Percentiles rank a stretch among this genome's conserved stretches.
These are phyloP conservation scores for Colletotrichum truncatum DNA, from an alignment of 2,329 filamentous ascomycete genomes.

Conservation along the genomic window DNA sequence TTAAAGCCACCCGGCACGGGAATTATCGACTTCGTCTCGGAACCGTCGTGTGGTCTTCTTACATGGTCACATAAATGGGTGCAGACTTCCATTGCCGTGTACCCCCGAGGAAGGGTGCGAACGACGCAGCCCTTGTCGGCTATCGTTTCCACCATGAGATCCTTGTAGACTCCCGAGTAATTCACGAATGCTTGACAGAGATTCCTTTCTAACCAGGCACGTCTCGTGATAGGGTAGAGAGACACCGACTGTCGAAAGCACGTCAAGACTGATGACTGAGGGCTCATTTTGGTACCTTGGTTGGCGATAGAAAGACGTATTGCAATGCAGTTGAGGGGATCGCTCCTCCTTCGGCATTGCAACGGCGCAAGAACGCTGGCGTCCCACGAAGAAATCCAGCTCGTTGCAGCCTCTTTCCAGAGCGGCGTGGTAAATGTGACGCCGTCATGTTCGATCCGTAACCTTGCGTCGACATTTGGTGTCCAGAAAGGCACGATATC, in stretches of 20 bases:
- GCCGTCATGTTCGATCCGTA: background rate
- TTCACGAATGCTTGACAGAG: background rate
- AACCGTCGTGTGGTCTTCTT: too few species aligned
- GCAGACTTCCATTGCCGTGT: too few species aligned
- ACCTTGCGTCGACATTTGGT: too few species aligned
- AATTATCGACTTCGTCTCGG: too few species aligned
- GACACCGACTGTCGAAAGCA: too few species aligned
- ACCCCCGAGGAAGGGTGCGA: background rate
- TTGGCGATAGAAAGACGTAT: background rate
- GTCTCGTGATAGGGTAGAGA: background rate
- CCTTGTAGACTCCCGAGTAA: too few species aligned
- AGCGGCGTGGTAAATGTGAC: background rate
- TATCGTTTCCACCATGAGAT: too few species aligned
- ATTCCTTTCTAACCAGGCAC: background rate
- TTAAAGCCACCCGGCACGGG: too few species aligned
- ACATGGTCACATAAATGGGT: too few species aligned
- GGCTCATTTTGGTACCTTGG: background rate
- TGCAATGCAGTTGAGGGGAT: background rate
- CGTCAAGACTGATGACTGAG: background rate
- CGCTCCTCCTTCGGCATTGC: background rate
- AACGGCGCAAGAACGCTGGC: background rate
- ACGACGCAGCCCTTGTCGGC: background rate
- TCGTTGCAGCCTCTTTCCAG: background rate
- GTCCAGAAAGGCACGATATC: too few species aligned
- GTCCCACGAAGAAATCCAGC: too few species aligned